Evolutionary conservation across 2,329 filamentous ascomycete species (phyloP), one percentile per base, ranked within the genome.

Genomic region (Coniochaeta ligniaria): DNA sequence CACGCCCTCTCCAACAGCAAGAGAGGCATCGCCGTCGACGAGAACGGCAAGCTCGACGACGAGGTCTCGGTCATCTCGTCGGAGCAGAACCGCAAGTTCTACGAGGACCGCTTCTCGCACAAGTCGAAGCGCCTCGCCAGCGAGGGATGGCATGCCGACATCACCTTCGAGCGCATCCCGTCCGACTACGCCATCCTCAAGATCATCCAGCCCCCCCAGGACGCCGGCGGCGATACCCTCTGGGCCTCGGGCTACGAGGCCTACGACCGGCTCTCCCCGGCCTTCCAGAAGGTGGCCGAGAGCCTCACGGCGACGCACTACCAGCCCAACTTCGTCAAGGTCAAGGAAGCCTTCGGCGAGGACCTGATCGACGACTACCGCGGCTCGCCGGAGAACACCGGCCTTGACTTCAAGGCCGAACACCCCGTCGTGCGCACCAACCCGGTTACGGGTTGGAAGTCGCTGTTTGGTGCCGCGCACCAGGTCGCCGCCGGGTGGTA

Each of bases 31-130:
- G 71, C 74, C 33, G 74, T 76, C 11, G 73, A 77, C 59, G 77
- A 79, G 63, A 71, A 77, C 52, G 75, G 76, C 14, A 74, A 72
- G 45, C 71, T 76, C 11, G 79, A 81, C 60, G 76, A 80, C 61
- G 76, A 81, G 64, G 76, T 81, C 55, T 79, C 75, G 5, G 72
- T 80, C 52, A 81, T 82, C 61, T 80, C 74, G 28, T 80, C 77
- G 0, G 74, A 75, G 60, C 68, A 74, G 63, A 68, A 71, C 17
- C 68, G 74, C 64, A 75, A 72, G 61, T 71, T 74, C 54, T 78
- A 77, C 63, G 67, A 69, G 35, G 69, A 73, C 28, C 70, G 73
- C 17, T 73, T 68, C 61, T 61, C 60, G 6, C 45, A 62, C 28
- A 36, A 61, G 5, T 65, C 66, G 43, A 73, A 70, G 72, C 71